Conservation (phyloP, 2,329 filamentous ascomycete genomes). For the Biscogniauxia mediterranea region DNA sequence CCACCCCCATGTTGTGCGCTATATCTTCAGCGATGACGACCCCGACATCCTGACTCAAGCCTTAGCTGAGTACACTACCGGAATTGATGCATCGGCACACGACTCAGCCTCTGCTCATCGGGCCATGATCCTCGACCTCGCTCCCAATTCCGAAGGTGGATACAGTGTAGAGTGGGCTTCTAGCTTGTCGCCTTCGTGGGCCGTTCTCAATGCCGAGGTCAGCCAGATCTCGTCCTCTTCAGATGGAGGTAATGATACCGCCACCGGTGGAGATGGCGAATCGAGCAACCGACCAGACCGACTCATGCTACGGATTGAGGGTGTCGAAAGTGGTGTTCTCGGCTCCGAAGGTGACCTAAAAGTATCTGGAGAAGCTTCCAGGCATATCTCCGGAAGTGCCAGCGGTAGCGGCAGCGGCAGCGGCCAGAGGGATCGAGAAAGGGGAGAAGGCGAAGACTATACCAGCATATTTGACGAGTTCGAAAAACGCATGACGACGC, state of each 20-base stretch:
- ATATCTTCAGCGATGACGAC: conserved; percentile 92
- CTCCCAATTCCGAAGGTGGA: conserved; percentile 38
- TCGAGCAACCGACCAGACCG: conserved; percentile 35
- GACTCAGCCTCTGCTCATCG: conserved; percentile 38
- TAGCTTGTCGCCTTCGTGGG: conserved; percentile 73
- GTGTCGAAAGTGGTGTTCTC: conserved; percentile 39
- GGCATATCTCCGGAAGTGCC: conserved; percentile 26
- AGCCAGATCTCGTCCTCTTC: conserved; percentile 39
- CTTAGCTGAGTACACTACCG: conserved; percentile 45
- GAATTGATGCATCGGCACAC: neutral
- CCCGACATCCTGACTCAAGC: conserved; percentile 71
- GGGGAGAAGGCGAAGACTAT: conserved; percentile 45
- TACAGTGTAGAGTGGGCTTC: conserved; percentile 65
- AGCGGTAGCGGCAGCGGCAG: conserved; percentile 32
- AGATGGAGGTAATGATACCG: conserved; percentile 33
- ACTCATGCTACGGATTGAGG: conserved; percentile 63
- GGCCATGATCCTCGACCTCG: conserved; percentile 56
- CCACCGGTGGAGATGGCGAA: conserved; percentile 30
- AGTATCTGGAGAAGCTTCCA: conserved; percentile 26
- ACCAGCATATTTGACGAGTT: conserved; percentile 55
- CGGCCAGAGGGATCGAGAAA: conserved; percentile 25
- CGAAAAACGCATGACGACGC: conserved; percentile 52
- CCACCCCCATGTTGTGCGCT: conserved; percentile 85
- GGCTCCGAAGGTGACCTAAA: conserved; percentile 37
- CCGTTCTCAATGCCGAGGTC: conserved; percentile 49